Evolutionary conservation across 164 flowering plant species (phyloP).

Genomic region (Kingdonia uniflora): DNA sequence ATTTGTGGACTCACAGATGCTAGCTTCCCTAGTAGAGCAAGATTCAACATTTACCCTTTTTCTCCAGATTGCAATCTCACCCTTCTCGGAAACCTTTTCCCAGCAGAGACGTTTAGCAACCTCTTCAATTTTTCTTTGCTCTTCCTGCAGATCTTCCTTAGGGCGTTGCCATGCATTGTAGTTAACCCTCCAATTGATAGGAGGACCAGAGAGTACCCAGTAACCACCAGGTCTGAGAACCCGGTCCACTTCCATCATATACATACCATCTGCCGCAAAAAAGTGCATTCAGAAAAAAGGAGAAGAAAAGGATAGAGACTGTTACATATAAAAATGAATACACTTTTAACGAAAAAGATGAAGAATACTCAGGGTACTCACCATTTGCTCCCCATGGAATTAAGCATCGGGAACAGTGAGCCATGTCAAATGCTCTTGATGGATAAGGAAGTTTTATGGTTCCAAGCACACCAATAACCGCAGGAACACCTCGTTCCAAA

Average conservation of each 20-base stretch:
- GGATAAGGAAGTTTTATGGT: conserved; percentile 79
- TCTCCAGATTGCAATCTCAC: conserved; percentile 79
- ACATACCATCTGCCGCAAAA: conserved; percentile 50
- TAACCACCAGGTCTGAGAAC: conserved; percentile 93
- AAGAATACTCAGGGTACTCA: conserved; percentile 19
- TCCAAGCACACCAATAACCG: conserved; percentile 89
- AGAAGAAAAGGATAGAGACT: no score
- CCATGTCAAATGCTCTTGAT: conserved; percentile 86
- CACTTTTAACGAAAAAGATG: no score
- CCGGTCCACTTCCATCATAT: conserved; percentile 88
- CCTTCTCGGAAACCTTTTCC: conserved; percentile 66
- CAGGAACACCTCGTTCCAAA: conserved; percentile 91
- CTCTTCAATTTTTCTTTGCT: conserved; percentile 72
- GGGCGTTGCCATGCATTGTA: conserved; percentile 76
- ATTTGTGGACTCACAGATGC: conserved; percentile 39
- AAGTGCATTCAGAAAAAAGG: no score
- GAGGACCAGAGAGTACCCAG: conserved; percentile 93
- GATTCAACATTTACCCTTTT: conserved; percentile 47
- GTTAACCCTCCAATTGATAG: conserved; percentile 72
- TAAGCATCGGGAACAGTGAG: conserved; percentile 87
- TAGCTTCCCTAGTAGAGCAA: conserved; percentile 38
- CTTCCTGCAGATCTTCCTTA: conserved; percentile 67
- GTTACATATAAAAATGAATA: no score
- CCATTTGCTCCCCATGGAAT: conserved; percentile 90
- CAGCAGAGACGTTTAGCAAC: conserved; percentile 70